Evolutionary conservation across 768 basidiomycete species (phyloP).

Genomic region (Coprinopsis marcescibilis): DNA sequence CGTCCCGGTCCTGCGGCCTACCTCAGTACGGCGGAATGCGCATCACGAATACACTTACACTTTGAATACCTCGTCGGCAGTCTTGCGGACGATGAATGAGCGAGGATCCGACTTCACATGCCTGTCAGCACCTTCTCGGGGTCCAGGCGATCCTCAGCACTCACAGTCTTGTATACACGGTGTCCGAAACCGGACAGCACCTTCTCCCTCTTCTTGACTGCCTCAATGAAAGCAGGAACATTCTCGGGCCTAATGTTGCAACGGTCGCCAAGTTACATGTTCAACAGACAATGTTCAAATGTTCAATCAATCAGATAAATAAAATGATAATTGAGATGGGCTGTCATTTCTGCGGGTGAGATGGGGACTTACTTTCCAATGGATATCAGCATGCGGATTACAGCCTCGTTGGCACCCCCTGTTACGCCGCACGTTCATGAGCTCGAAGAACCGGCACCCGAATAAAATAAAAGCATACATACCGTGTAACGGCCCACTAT

Average conservation of each 20-base stretch:
- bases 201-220: constrained; percentile 83
- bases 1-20: constrained; percentile 59
- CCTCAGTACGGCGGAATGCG: not conserved
- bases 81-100: constrained; percentile 86
- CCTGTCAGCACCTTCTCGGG: constrained; percentile 3
- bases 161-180: constrained; percentile 73
- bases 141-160: constrained; percentile 14
- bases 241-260: constrained; percentile 57
- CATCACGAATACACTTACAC: constrained; percentile 42
- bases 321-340: not conserved
- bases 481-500: constrained; percentile 73
- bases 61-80: constrained; percentile 87
- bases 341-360: not conserved
- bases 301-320: not conserved
- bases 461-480: constrained; percentile 12
- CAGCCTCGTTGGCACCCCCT: constrained; percentile 91
- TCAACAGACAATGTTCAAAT: not conserved
- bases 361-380: constrained; percentile 72
- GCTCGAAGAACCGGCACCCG: not conserved
- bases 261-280: not conserved
- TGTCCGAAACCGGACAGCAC: constrained; percentile 91
- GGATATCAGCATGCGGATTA: constrained; percentile 88
- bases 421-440: constrained; percentile 8
- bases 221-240: constrained; percentile 78
- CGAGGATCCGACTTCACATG: constrained; percentile 73